Conservation (phyloP, 2,329 filamentous ascomycete genomes). For the Penicillium nordicum region DNA sequence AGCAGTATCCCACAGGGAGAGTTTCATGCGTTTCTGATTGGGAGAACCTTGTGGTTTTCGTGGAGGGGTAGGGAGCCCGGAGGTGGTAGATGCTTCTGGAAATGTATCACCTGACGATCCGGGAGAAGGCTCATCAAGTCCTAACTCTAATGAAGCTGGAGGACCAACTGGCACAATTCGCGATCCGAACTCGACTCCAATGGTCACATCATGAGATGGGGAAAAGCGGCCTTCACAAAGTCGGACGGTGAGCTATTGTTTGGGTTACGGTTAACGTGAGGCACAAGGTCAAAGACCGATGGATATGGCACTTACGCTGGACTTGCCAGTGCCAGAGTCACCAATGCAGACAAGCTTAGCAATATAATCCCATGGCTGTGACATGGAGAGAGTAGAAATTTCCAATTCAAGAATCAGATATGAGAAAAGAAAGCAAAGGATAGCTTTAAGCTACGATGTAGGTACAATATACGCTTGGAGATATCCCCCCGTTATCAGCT, state of each 20-base stretch:
- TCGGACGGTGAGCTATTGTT: slow-evolving; percentile 74
- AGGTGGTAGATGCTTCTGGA: slow-evolving; percentile 15
- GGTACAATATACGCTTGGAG: background rate
- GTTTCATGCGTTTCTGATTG: slow-evolving; percentile 77
- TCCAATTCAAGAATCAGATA: background rate
- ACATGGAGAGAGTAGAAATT: slow-evolving; percentile 37
- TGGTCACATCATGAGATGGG: slow-evolving; percentile 92
- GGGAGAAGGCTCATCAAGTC: slow-evolving; percentile 42
- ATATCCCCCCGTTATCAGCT: slow-evolving; percentile 19
- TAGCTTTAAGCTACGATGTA: background rate
- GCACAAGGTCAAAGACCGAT: background rate
- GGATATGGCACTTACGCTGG: slow-evolving; percentile 51
- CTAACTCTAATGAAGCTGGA: slow-evolving; percentile 62
- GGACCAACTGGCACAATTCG: slow-evolving; percentile 88
- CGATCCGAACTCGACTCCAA: slow-evolving; percentile 93
- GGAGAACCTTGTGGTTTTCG: slow-evolving; percentile 36
- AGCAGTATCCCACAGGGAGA: slow-evolving; percentile 92
- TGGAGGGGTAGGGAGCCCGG: slow-evolving; percentile 37
- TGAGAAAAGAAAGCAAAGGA: background rate
- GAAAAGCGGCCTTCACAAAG: slow-evolving; percentile 96
- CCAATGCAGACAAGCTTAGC: slow-evolving; percentile 98
- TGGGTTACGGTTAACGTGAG: slow-evolving; percentile 9
- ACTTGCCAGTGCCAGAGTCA: slow-evolving; percentile 95
- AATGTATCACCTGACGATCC: slow-evolving; percentile 14
- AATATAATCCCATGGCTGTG: slow-evolving; percentile 89